Percentiles rank a stretch among this genome's conserved stretches.
phyloP scores from a whole-genome alignment of 441 rosid genomes.

The Flueggea neowawraea region DNA sequence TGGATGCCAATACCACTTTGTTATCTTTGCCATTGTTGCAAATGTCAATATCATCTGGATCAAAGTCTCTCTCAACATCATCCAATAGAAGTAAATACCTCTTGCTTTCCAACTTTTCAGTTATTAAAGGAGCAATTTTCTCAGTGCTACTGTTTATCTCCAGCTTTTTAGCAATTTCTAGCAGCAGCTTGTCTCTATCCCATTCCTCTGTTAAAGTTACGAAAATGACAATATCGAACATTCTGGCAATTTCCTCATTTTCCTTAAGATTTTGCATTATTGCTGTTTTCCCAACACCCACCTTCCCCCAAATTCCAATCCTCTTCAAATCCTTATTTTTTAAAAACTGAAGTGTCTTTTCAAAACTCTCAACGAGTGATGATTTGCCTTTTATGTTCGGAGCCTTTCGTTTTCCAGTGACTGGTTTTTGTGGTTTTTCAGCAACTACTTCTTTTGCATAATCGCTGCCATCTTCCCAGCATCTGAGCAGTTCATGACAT shows the following conservation, averaged over 20 bases:
- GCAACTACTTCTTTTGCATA: neutral
- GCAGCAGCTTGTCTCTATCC: conserved; percentile 17
- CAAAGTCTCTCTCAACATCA: conserved; percentile 20
- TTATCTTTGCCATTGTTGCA: conserved; percentile 11
- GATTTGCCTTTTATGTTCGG: conserved; percentile 7
- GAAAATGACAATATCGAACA: conserved; percentile 28
- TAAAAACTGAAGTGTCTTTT: neutral
- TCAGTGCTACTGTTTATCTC: conserved; percentile 1
- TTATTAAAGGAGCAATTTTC: conserved; percentile 19
- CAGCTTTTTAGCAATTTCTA: conserved; percentile 16
- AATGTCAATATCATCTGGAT: conserved; percentile 19
- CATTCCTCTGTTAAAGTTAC: conserved; percentile 11
- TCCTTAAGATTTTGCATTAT: conserved; percentile 29
- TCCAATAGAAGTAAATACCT: conserved; percentile 35
- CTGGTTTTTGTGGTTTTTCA: neutral
- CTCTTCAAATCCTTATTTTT: conserved; percentile 11
- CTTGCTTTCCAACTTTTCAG: conserved; percentile 13
- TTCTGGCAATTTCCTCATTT: conserved; percentile 11
- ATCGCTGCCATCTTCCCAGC: neutral
- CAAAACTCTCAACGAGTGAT: neutral
- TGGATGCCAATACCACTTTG: conserved; percentile 21
- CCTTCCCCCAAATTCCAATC: conserved; percentile 28
- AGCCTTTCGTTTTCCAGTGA: neutral
- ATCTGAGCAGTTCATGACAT: neutral
- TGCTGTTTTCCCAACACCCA: conserved; percentile 32